Evolutionary conservation across 2,329 filamentous ascomycete species (phyloP), one percentile per base, ranked within the genome.

Genomic region (Neophaeococcomyces mojaviensis): DNA sequence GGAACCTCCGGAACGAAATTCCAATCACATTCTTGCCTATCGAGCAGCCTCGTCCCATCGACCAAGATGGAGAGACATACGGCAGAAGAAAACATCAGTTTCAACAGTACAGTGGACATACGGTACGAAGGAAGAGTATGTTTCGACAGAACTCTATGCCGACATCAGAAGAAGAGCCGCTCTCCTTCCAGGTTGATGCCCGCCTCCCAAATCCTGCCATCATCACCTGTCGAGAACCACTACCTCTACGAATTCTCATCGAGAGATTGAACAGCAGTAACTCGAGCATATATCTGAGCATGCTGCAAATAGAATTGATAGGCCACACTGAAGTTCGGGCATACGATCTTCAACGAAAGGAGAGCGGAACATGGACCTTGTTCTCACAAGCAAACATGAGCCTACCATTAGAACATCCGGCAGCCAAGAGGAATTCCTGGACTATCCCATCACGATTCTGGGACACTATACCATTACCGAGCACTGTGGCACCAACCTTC

Each of bases 11-110:
- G 46, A 49, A 46, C 48, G 51, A 55, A 40, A 57, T 49, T 26
- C 33, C 41, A 30, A 84, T 96, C 67, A 90, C 86, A 48, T 92
- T 98, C 62, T 74, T 96, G 31, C 92, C 92, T 3, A 90, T 97
- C 55, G 92, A 98, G 64, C 86, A 88, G 4, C 89, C 90, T 0
- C 75, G 89, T 34, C 79, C 80, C 0, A 70, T 76, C 3, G 69
- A 73, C 37, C 76, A 79, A 1, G 77, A 79, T 19, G 83, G 88
- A 54, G 89, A 97, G 64, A 82, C 84, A 2, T 98, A 87, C 66
- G 92, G 89, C 2, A 75, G 88, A 48, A 78, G 90, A 18, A 73
- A 76, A 48, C 79, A 83, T 56, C 73, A 78, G 50, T 84, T 84
- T 55, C 63, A 28, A 28, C 24, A 5, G 10, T 28, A 28, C 24